Conservation (phyloP, 495 filamentous ascomycete genomes). For the Hapsidospora chrysogenum region DNA sequence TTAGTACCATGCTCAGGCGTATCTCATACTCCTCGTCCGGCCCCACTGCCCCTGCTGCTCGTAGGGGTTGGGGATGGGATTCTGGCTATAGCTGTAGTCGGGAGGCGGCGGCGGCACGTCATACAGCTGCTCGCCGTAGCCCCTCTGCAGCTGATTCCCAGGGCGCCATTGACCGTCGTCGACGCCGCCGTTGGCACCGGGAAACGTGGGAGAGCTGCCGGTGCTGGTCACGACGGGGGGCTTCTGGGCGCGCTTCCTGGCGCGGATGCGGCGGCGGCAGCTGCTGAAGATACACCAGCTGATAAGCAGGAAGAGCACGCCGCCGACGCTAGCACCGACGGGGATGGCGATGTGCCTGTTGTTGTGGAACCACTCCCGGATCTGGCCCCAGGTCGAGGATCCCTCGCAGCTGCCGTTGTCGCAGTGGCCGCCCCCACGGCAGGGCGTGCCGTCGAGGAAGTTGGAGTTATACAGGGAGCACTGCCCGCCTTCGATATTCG, state of each 20-base stretch:
- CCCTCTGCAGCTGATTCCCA: too few species aligned
- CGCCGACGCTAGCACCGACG: slow-evolving; percentile 49
- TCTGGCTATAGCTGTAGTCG: too few species aligned
- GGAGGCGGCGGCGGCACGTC: too few species aligned
- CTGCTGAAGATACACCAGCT: slow-evolving; percentile 39
- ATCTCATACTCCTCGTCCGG: too few species aligned
- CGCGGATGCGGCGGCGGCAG: slow-evolving; percentile 23
- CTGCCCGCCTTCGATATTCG: slow-evolving; percentile 41
- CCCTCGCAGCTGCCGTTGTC: slow-evolving; percentile 56
- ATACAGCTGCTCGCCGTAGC: too few species aligned
- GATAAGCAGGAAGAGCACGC: slow-evolving; percentile 45
- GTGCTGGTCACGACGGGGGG: too few species aligned
- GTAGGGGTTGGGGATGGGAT: too few species aligned
- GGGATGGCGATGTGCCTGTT: slow-evolving; percentile 66
- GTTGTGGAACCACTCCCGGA: slow-evolving; percentile 47
- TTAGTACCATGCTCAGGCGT: too few species aligned
- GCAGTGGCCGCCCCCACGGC: slow-evolving; percentile 68
- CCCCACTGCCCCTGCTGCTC: too few species aligned
- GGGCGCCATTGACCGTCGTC: too few species aligned
- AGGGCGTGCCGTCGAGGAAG: slow-evolving; percentile 86
- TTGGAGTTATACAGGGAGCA: slow-evolving; percentile 75
- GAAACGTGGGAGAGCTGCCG: too few species aligned
- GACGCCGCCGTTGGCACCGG: too few species aligned
- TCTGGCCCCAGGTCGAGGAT: slow-evolving; percentile 38
- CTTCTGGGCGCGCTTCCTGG: background rate